These are phyloP conservation scores for Suillus tomentosus DNA, from an alignment of 768 basidiomycete genomes.

Conservation along the genomic window DNA sequence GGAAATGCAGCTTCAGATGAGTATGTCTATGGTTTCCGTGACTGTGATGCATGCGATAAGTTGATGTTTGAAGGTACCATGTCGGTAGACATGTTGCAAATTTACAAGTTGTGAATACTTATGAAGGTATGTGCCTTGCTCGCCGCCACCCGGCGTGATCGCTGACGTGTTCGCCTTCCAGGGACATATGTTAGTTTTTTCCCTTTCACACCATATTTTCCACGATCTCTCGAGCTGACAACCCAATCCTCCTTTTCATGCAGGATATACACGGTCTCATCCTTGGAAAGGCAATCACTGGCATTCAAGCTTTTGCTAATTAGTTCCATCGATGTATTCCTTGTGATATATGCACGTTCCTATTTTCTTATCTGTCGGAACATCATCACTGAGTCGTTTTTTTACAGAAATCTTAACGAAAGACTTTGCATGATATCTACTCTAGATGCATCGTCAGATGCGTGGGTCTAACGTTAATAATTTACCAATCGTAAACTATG, in stretches of 20 bases:
- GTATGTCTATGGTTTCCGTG: constrained; percentile 45
- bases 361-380: neutral
- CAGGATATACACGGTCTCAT: constrained; percentile 92
- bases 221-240: constrained; percentile 16
- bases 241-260: constrained; percentile 12
- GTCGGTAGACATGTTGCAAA: constrained; percentile 95
- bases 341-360: constrained; percentile 3
- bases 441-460: neutral
- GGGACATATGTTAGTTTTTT: constrained; percentile 57
- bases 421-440: neutral
- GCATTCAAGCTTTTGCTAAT: constrained; percentile 80
- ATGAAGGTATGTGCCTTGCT: constrained; percentile 64
- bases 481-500: neutral
- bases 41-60: neutral
- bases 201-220: neutral
- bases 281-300: constrained; percentile 91
- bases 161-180: constrained; percentile 25
- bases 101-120: constrained; percentile 94
- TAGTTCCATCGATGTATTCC: constrained; percentile 25
- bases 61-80: constrained; percentile 62
- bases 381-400: neutral
- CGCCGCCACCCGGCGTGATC: neutral
- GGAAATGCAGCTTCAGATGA: constrained; percentile 95
- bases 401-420: neutral
- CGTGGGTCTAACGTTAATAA: neutral